A percentile compares a stretch with the other conserved stretches of the same genome.
Conservation (phyloP, 495 filamentous ascomycete genomes). For the Penicillium macrosclerotiorum region DNA sequence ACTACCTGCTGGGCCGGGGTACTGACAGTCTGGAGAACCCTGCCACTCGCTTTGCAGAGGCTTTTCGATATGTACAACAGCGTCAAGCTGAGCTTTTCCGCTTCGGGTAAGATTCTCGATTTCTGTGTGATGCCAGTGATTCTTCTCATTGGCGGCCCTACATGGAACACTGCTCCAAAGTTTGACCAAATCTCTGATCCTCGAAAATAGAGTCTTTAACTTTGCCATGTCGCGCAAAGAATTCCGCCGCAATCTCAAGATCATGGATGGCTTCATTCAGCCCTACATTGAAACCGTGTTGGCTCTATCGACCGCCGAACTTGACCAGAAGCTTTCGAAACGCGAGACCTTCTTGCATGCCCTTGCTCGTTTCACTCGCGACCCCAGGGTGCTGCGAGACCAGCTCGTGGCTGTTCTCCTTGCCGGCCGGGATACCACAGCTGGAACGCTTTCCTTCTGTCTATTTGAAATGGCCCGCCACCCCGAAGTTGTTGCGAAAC, state of each 20-base stretch:
- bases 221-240: conserved; percentile 52
- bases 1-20: conserved; percentile 79
- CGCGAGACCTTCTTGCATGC: conserved; percentile 81
- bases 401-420: conserved; percentile 80
- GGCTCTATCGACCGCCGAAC: conserved; percentile 57
- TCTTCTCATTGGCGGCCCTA: conserved; percentile 1
- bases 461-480: conserved; percentile 73
- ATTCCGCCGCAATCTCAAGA: conserved; percentile 60
- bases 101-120: conserved; percentile 41
- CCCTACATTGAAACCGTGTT: conserved; percentile 69
- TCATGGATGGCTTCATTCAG: conserved; percentile 72
- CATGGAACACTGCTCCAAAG: no score
- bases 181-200: conserved; percentile 5
- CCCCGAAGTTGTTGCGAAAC: conserved; percentile 60
- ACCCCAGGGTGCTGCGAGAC: conserved; percentile 69
- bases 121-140: conserved; percentile 2
- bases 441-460: conserved; percentile 69
- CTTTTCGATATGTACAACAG: conserved; percentile 70
- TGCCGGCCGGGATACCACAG: conserved; percentile 77
- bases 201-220: conserved; percentile 48
- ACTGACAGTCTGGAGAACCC: conserved; percentile 66
- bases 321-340: conserved; percentile 61
- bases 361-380: conserved; percentile 70
- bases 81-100: conserved; percentile 61
- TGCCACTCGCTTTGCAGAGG: conserved; percentile 60